These are phyloP conservation scores for Pascua sp. DNA, from an alignment of 1,284 basidiomycete species.

Conservation along the genomic window DNA sequence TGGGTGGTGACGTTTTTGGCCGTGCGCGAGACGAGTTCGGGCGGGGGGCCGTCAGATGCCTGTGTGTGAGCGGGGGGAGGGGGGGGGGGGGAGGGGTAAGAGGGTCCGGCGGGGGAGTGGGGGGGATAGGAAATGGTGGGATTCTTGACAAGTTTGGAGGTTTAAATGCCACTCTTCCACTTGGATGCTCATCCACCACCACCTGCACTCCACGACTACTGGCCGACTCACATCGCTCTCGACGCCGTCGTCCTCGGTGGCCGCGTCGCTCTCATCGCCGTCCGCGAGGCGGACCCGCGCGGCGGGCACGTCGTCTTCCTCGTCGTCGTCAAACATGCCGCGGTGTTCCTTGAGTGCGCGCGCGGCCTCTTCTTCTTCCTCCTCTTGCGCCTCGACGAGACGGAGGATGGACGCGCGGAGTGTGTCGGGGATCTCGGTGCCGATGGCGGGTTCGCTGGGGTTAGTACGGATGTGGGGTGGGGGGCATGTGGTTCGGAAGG, in stretches of 20 bases:
- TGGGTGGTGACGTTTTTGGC: no score
- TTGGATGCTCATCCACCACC: no score
- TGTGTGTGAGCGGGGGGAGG: no score
- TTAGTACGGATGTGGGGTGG: no score
- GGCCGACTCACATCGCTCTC: constrained; percentile 4
- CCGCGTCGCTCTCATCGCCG: constrained; percentile 22
- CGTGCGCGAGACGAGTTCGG: no score
- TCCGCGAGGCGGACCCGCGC: constrained; percentile 28
- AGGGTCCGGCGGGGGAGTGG: no score
- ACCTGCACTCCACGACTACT: no score
- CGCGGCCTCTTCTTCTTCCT: constrained; percentile 63
- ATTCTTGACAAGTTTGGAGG: neutral
- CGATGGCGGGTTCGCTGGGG: constrained; percentile 47
- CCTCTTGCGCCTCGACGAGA: constrained; percentile 64
- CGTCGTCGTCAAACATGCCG: constrained; percentile 49
- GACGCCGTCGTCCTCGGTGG: constrained; percentile 1
- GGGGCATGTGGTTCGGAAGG: neutral
- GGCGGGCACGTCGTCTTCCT: constrained; percentile 14
- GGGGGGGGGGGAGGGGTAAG: neutral
- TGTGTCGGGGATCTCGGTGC: constrained; percentile 63
- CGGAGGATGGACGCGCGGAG: constrained; percentile 77
- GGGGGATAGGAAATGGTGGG: neutral
- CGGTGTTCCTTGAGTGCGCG: constrained; percentile 41
- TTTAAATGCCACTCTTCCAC: no score
- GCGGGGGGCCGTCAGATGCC: no score